Base-by-base conservation (phyloP, 495 filamentous ascomycete genomes). In the Apiosordaria backusii region DNA sequence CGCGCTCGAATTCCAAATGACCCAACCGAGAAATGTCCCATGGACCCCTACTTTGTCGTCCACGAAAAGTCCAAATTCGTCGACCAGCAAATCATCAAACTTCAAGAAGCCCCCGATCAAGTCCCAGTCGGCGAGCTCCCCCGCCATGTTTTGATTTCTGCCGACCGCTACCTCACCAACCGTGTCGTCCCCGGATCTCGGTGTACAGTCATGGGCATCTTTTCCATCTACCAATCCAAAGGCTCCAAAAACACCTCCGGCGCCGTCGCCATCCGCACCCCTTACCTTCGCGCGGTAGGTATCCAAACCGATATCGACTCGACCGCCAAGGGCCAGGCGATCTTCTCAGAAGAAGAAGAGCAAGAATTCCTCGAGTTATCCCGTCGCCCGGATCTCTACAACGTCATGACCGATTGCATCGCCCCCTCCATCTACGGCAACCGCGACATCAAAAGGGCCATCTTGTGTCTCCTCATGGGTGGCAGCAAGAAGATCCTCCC, bases 401-500 rank as follows among this genome's bases (percentile, higher is more conserved):
- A 90, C 27, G 85, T 90, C 40, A 92, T 99, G 75, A 88, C 93
- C 7, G 87, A 90, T 66, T 97, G 93, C 76, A 96, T 99, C 69
- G 96, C 95, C 18, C 96, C 96, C 0, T 97, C 95, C 0, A 99
- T 99, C 73, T 99, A 97, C 72, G 96, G 96, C 25, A 98, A 97
- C 75, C 73, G 84, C 60, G 93, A 99, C 70, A 99, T 99, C 74
- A 99, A 99, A 76, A 99, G 97, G 77, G 87, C 96, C n/a, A 98
- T 99, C 72, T 87, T 96, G 0, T 98, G 96, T 76, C 83, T 99
- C 1, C 84, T 99, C 1, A 86, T 99, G 71, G 96, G 96, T 67
- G 96, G 96, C 16, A 96, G 92, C 22, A 99, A 99, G 81, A 99
- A 99, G 79, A 96, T 99, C 54, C 84, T 99, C 2, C 96, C 96